Percentiles rank a stretch among this genome's conserved stretches.
phyloP scores from a whole-genome alignment of 148 eudicot species.

The Diospyros lotus region DNA sequence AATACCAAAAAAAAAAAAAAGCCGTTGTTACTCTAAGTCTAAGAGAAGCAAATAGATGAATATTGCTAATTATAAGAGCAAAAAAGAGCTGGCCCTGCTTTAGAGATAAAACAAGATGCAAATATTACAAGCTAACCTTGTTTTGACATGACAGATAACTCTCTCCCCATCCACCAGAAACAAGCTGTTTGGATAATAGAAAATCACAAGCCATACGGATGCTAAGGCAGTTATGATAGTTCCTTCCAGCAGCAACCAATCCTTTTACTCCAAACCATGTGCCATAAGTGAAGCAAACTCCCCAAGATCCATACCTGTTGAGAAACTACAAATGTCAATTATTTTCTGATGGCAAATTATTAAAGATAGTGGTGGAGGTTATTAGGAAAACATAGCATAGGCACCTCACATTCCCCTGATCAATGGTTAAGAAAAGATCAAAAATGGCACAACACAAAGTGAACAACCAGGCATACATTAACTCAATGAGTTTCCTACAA shows the following conservation, averaged over 20 bases:
- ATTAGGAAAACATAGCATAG: neutral
- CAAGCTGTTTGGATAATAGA: constrained; percentile 73
- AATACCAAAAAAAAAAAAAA: too few relatives aligned
- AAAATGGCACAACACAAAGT: neutral
- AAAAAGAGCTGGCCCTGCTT: neutral
- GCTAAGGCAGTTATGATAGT: constrained; percentile 43
- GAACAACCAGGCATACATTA: neutral
- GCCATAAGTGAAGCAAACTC: constrained; percentile 88
- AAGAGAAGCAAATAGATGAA: too few relatives aligned
- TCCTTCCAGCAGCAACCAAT: constrained; percentile 65
- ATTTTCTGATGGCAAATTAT: neutral
- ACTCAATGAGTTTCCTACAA: neutral
- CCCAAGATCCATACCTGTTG: constrained; percentile 94
- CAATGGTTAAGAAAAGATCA: constrained; percentile 7
- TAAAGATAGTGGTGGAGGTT: neutral
- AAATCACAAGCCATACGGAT: constrained; percentile 84
- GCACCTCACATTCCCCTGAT: neutral
- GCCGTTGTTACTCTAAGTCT: too few relatives aligned
- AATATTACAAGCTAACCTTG: constrained; percentile 40
- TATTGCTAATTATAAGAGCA: neutral
- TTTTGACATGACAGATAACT: constrained; percentile 90
- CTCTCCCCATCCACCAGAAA: constrained; percentile 95
- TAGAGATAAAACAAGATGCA: neutral
- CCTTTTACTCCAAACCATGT: constrained; percentile 89
- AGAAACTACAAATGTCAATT: constrained; percentile 7